Evolutionary conservation across 2,329 filamentous ascomycete species (phyloP), one percentile per base, ranked within the genome.

Genomic region (Nigrospora osmanthi): DNA sequence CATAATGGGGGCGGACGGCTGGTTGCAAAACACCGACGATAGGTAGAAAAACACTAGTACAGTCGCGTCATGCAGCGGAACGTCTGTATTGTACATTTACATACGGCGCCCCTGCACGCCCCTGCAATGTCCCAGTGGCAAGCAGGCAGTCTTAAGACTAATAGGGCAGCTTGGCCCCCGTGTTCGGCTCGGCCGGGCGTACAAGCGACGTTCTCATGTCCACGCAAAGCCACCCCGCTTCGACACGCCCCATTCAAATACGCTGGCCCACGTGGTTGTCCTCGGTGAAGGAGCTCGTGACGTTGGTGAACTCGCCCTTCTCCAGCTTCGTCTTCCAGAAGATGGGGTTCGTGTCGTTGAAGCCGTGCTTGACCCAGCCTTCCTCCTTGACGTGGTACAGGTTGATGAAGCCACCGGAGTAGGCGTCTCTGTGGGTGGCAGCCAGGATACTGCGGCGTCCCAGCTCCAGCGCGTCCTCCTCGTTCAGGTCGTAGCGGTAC

Each of bases 241-340:
- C 23, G 9, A 7, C 6, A 10, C 10, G n/a, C 23, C 23, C 23
- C 23, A 6, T 7, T 28, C 23, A 28, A 7, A 28, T 28, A 10
- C 23, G 23, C 23, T 34, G 37, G 28, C 36, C 42, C 23, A 37
- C 42, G 34, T 37, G 41, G 23, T 44, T 37, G 15, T 48, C 47
- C 38, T 44, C 47, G n/a, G 78, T 77, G 62, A 94, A 65, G 59
- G 83, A 72, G 58, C 85, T 87, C 47, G 88, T 94, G 44, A 96
- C 90, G 65, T 96, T 96, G 52, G 85, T 91, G 69, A 98, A 98
- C 75, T 98, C 93, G 67, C 90, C 90, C 81, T 95, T 95, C 67
- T 95, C 86, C 61, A 98, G 71, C 82, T 98, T 98, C 41, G 90
- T 96, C 77, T 95, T 86, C 93, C 93, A 98, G 84, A 98, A 98